Percentiles rank a stretch among this genome's conserved stretches.
These are phyloP conservation scores for Neoboletus brunneissimus DNA, from an alignment of 768 basidiomycete genomes.

Conservation along the genomic window DNA sequence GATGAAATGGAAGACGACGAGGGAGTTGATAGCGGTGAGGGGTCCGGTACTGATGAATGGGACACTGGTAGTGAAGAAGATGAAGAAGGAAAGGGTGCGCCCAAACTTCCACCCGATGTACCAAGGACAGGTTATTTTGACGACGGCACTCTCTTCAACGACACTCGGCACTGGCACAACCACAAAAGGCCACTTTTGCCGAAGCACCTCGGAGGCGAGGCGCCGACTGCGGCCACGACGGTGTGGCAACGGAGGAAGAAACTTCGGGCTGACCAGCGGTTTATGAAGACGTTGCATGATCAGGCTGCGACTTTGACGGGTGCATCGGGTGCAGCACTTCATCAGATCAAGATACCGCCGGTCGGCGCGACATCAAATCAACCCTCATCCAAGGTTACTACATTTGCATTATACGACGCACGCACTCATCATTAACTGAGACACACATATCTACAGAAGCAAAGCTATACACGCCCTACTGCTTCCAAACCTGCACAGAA, in stretches of 20 bases:
- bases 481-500: slow-evolving; percentile 30
- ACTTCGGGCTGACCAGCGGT: slow-evolving; percentile 49
- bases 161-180: slow-evolving; percentile 63
- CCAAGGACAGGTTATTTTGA: slow-evolving; percentile 29
- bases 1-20: slow-evolving; percentile 15
- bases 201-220: slow-evolving; percentile 50
- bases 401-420: background rate
- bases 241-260: slow-evolving; percentile 37
- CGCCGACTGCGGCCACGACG: slow-evolving; percentile 27
- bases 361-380: slow-evolving; percentile 28
- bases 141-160: slow-evolving; percentile 44
- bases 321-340: slow-evolving; percentile 51
- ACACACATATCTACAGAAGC: slow-evolving; percentile 13
- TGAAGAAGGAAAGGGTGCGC: background rate
- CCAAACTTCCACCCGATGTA: background rate
- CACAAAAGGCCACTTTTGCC: slow-evolving; percentile 47
- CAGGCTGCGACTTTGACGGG: slow-evolving; percentile 65
- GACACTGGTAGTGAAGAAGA: slow-evolving; percentile 20
- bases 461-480: slow-evolving; percentile 6
- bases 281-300: slow-evolving; percentile 53
- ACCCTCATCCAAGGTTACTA: slow-evolving; percentile 11
- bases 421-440: background rate
- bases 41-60: slow-evolving; percentile 19
- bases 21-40: slow-evolving; percentile 14
- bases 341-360: slow-evolving; percentile 52